Base-by-base conservation (phyloP, 768 basidiomycete genomes). In the Nevesoporus exiguus region DNA sequence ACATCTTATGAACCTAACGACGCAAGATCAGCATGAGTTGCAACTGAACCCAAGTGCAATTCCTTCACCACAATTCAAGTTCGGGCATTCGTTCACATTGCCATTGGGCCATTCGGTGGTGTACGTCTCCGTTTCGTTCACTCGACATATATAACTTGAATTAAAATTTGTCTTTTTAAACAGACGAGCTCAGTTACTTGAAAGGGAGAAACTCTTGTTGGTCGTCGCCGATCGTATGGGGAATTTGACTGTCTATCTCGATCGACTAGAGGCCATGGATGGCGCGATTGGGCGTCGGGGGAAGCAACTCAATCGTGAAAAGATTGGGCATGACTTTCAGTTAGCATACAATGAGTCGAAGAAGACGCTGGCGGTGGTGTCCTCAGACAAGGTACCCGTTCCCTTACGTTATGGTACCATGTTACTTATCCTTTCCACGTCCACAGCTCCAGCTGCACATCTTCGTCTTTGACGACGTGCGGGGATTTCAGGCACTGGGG, bases 291-390 rank as follows among this genome's bases (percentile, higher is more conserved):
- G 33, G 0, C 60, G 61, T 1, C 51, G 52, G 7, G 64, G 69
- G 31, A 76, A 75, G 47, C 30, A 19, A 0, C 62, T 83, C 14
- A 71, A 74, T 50, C 73, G 71, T 7, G 75, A 78, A 52, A 81
- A 77, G 60, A 71, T 82, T 14, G 81, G 79, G 0, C 62, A 71
- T 3, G 69, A 76, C 7, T 70, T 74, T 43, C n/a, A 78, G 8
- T 48, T 83, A 5, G 72, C 82, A 0, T 82, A 76, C 54, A 81
- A 85, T 43, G 82, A 84, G 58, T 63, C 69, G 10, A 80, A 75
- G 56, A 74, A 77, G 2, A 74, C 79, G 64, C 59, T 85, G 19
- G 74, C 75, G 0, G 53, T 83, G 0, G 77, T 80, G 50, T 68
- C 75, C 6, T 61, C 72, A 0, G 68, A 68, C 5, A 81, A 76